phyloP scores from a whole-genome alignment of 208 protist species.

The Entamoeba dispar region DNA sequence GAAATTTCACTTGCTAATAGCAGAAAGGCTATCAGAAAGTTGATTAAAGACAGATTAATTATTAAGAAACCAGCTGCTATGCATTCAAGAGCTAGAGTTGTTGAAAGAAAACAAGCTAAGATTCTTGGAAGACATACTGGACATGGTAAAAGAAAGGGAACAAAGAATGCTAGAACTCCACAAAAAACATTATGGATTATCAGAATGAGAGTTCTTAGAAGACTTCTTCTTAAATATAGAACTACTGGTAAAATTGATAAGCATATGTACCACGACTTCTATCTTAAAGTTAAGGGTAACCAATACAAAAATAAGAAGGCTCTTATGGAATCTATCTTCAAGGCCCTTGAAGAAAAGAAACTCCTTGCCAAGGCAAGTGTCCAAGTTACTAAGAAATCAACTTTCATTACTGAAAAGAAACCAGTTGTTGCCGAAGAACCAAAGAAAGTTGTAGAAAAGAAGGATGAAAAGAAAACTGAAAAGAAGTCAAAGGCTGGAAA shows the following conservation, averaged over 20 bases:
- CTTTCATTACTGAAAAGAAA: background rate
- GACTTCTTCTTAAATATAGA: slow-evolving; percentile 83
- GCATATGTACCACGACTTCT: slow-evolving; percentile 52
- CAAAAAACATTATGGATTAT: slow-evolving; percentile 86
- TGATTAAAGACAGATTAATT: slow-evolving; percentile 78
- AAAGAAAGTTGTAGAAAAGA: background rate
- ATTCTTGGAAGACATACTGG: slow-evolving; percentile 60
- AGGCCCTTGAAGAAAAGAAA: slow-evolving; percentile 32
- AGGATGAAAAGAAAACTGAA: background rate
- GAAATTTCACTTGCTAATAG: slow-evolving; percentile 88
- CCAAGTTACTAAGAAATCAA: background rate
- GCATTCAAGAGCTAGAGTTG: slow-evolving; percentile 70
- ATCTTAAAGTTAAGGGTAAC: slow-evolving; percentile 75
- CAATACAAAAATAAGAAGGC: slow-evolving; percentile 97
- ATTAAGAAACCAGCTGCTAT: slow-evolving; percentile 73
- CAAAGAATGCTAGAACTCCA: slow-evolving; percentile 76
- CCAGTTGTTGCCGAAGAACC: background rate
- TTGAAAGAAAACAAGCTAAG: slow-evolving; percentile 63
- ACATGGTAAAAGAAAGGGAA: slow-evolving; percentile 77
- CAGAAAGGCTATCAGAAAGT: slow-evolving; percentile 34
- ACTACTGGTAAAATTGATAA: slow-evolving; percentile 85
- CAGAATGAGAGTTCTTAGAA: slow-evolving; percentile 77
- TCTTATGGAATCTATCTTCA: slow-evolving; percentile 88
- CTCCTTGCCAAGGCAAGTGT: background rate
- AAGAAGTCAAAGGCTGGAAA: background rate